Conservation (phyloP, 495 filamentous ascomycete species). For the Daldinia decipiens region DNA sequence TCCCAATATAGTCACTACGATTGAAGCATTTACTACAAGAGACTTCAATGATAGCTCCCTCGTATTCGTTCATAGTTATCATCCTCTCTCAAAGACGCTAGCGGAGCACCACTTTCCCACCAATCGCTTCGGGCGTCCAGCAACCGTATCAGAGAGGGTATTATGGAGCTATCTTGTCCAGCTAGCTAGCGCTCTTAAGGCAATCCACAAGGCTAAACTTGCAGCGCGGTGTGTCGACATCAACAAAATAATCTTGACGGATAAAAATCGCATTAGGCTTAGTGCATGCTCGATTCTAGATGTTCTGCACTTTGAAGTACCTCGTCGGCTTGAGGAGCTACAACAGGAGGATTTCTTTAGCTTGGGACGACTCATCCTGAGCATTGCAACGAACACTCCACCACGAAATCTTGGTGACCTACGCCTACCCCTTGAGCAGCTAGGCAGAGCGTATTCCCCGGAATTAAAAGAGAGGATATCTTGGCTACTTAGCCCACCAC, state of each 20-base stretch:
- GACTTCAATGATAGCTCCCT: slow-evolving; percentile 95
- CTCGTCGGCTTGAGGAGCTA: slow-evolving; percentile 72
- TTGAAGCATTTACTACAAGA: slow-evolving; percentile 92
- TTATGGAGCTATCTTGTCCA: slow-evolving; percentile 95
- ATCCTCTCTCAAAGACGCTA: slow-evolving; percentile 89
- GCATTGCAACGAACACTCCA: slow-evolving; percentile 74
- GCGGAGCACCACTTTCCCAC: slow-evolving; percentile 81
- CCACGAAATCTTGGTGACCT: slow-evolving; percentile 62
- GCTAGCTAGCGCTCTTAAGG: slow-evolving; percentile 86
- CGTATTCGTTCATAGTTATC: slow-evolving; percentile 92
- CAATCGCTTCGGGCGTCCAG: slow-evolving; percentile 54
- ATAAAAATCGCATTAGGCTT: slow-evolving; percentile 84
- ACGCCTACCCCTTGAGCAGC: slow-evolving; percentile 72
- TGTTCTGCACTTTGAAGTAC: slow-evolving; percentile 79
- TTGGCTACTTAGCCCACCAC: slow-evolving; percentile 74
- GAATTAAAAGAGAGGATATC: slow-evolving; percentile 77
- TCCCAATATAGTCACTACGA: slow-evolving; percentile 83
- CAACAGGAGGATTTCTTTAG: slow-evolving; percentile 89
- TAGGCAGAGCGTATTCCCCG: slow-evolving; percentile 75
- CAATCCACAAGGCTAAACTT: slow-evolving; percentile 81
- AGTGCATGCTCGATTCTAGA: slow-evolving; percentile 89
- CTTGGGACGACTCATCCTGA: slow-evolving; percentile 84
- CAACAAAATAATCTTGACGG: slow-evolving; percentile 86
- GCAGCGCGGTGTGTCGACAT: slow-evolving; percentile 85
- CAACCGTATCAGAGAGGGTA: slow-evolving; percentile 75